Base-by-base conservation (phyloP, 2,329 filamentous ascomycete species). In the Paecilomyces formosus region DNA sequence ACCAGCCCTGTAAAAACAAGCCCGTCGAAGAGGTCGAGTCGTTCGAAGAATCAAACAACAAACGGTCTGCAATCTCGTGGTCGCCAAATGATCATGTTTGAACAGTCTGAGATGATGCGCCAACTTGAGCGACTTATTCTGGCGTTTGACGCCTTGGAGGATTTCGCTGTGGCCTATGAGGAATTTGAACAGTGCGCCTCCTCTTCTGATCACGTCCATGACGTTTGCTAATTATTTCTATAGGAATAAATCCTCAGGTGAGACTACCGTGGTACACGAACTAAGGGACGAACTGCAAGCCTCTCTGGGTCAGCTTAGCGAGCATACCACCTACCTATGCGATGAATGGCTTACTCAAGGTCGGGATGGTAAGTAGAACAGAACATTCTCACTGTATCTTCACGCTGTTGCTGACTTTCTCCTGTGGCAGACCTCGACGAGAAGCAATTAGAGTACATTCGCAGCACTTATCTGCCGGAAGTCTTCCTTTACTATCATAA, bases 391-490 rank as follows among this genome's bases (percentile, higher is more conserved):
- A 30, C 53, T 22, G 18, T 18, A 11, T 31, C 12, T 18, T 35
- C 45, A 57, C 65, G 53, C 63, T 58, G 24, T 26, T 45, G 52
- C 18, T 59, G 60, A 31, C 60, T 58, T 28, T 26, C 33, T 50
- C 61, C 66, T 18, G 56, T 57, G 30, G n/a, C 24, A 55, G 45
- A 51, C 56, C 22, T 18, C 56, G 88, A 88, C 67, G 82, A 84
- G 60, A 71, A 78, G 15, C 85, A 89, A 57, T 82, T 91, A 54
- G 75, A 76, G 54, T 76, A 80, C 24, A 84, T 97, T 55, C 86
- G 92, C 63, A 82, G 85, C 57, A 83, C 85, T 0, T 97, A 96
- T 73, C 81, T 99, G 2, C 92, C 94, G 1, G 92, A 97, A 71
- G 83, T 90, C 18, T 80, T 96, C 50, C 81, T 99, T 55, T 90